Evolutionary conservation across 371 early-diverging fungal species (phyloP).

Genomic region (Apophysomyces sp.): DNA sequence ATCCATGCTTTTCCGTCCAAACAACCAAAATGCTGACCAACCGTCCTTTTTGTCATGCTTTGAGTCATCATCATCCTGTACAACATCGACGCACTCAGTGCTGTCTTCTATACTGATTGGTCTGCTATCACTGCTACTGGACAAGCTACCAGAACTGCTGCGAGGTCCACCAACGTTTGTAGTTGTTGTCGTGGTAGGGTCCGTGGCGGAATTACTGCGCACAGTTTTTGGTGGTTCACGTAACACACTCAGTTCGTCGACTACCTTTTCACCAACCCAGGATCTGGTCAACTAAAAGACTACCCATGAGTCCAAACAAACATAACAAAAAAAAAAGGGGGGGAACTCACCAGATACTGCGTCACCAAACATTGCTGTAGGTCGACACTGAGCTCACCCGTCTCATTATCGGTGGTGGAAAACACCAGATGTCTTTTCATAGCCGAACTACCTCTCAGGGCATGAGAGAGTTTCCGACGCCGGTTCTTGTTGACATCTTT

Average conservation of each 20-base stretch:
- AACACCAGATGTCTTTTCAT: conserved; percentile 20
- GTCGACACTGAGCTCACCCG: conserved; percentile 30
- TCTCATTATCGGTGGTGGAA: conserved; percentile 23
- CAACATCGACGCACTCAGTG: conserved; percentile 9
- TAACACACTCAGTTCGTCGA: conserved; percentile 69
- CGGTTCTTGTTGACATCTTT: conserved; percentile 54
- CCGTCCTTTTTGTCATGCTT: conserved; percentile 8
- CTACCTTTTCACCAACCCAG: conserved; percentile 68
- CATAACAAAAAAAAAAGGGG: background rate
- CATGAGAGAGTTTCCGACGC: conserved; percentile 45
- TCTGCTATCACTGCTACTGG: conserved; percentile 29
- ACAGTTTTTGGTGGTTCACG: conserved; percentile 64
- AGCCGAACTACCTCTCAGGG: conserved; percentile 20
- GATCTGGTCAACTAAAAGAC: conserved; percentile 45
- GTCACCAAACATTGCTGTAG: conserved; percentile 55
- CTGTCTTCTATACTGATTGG: conserved; percentile 43
- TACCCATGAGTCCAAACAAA: background rate
- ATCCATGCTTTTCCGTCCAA: conserved; percentile 45
- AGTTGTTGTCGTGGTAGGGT: conserved; percentile 10
- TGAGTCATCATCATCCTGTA: conserved; percentile 6
- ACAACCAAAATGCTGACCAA: conserved; percentile 33
- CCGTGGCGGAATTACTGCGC: conserved; percentile 26
- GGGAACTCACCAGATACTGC: conserved; percentile 60
- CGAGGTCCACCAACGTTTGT: conserved; percentile 23
- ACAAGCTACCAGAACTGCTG: conserved; percentile 38